Evolutionary conservation across 1,284 basidiomycete species (phyloP).

Genomic region (Puccinia hordei): DNA sequence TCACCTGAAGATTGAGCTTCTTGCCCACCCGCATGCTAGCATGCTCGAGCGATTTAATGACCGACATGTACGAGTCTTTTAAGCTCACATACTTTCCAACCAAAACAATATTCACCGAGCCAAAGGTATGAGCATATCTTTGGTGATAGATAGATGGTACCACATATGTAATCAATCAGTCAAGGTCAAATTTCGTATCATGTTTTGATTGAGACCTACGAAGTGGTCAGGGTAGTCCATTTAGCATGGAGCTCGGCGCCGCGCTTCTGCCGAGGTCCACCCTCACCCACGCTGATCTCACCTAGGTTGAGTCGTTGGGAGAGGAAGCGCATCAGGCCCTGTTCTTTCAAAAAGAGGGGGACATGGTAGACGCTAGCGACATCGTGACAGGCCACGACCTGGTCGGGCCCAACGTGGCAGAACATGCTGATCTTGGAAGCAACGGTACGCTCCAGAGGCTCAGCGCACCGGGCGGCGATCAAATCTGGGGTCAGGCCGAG

Average conservation of each 20-base stretch:
- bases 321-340: constrained; percentile 85
- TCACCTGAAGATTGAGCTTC: constrained; percentile 75
- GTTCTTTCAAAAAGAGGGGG: constrained; percentile 85
- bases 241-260: constrained; percentile 70
- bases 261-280: constrained; percentile 64
- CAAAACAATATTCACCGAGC: constrained; percentile 83
- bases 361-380: constrained; percentile 97
- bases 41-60: constrained; percentile 95
- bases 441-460: constrained; percentile 74
- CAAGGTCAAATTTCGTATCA: neutral
- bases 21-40: constrained; percentile 87
- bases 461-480: constrained; percentile 83
- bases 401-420: constrained; percentile 90
- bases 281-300: constrained; percentile 64
- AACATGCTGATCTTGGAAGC: constrained; percentile 99
- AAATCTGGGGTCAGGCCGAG: constrained; percentile 90
- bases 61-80: constrained; percentile 98
- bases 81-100: constrained; percentile 98
- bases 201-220: constrained; percentile 61
- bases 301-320: constrained; percentile 77
- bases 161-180: neutral
- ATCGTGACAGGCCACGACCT: constrained; percentile 95
- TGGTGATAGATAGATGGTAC: constrained; percentile 9
- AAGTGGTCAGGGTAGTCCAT: constrained; percentile 82
- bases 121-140: constrained; percentile 63